phyloP scores from a whole-genome alignment of 129 eudicot genomes.

The Sambucus nigra region DNA sequence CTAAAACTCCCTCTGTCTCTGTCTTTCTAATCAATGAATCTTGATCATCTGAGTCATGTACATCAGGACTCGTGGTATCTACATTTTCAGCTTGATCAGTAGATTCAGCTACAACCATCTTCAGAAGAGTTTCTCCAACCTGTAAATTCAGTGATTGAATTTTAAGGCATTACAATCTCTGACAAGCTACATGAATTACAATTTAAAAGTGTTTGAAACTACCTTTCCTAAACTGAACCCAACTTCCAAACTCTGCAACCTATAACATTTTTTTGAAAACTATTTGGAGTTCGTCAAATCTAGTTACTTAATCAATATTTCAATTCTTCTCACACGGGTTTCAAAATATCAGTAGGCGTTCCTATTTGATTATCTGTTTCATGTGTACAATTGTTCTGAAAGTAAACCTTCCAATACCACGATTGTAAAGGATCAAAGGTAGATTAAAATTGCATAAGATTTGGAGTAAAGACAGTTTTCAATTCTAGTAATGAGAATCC shows the following conservation, averaged over 20 bases:
- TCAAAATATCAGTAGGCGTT: no score
- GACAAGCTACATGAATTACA: not conserved
- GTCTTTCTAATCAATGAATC: slow-evolving; percentile 14
- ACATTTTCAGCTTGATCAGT: slow-evolving; percentile 16
- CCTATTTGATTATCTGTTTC: no score
- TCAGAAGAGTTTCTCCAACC: slow-evolving; percentile 96
- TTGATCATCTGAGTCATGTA: slow-evolving; percentile 19
- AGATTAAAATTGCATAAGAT: not conserved
- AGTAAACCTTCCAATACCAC: not conserved
- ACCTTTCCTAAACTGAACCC: not conserved
- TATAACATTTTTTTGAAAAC: not conserved
- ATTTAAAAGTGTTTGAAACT: not conserved
- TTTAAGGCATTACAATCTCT: slow-evolving; percentile 2
- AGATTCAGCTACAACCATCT: slow-evolving; percentile 45
- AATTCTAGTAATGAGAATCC: not conserved
- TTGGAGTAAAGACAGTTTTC: not conserved
- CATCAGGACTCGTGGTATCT: slow-evolving; percentile 11
- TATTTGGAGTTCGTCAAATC: not conserved
- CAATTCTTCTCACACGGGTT: no score
- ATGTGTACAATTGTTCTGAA: no score
- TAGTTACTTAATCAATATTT: not conserved
- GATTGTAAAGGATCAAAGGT: not conserved
- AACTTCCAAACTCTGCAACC: not conserved
- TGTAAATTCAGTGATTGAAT: slow-evolving; percentile 11
- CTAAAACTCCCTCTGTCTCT: slow-evolving; percentile 37